Evolutionary conservation across 176 grass and related monocot genomes (phyloP).

Genomic region (Phoenix roebelenii): DNA sequence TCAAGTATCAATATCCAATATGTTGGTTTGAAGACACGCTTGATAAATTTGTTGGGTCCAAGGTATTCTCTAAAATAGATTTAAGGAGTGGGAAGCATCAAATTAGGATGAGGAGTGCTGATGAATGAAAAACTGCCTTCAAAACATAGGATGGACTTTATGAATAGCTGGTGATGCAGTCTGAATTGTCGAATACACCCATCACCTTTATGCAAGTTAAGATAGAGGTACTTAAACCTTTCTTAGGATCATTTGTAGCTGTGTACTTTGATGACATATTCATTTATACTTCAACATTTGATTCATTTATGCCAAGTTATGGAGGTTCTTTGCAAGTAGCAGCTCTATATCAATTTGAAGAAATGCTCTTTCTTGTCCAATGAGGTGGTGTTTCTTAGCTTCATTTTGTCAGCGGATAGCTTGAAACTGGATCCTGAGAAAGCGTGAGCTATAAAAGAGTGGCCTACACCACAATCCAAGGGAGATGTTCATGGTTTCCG

Average conservation of each 20-base stretch:
- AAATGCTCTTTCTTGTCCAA: too few species aligned
- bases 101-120: neutral
- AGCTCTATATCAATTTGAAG: too few species aligned
- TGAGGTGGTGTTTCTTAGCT: too few species aligned
- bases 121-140: neutral
- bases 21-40: neutral
- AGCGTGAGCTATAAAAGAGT: too few species aligned
- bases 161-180: neutral
- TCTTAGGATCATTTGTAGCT: neutral
- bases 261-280: neutral
- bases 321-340: neutral
- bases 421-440: too few species aligned
- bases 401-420: too few species aligned
- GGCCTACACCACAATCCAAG: too few species aligned
- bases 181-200: too few species aligned
- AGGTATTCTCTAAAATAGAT: neutral
- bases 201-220: too few species aligned
- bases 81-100: neutral
- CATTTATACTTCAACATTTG: neutral
- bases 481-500: neutral
- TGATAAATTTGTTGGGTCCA: neutral
- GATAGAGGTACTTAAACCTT: too few species aligned
- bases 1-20: neutral
- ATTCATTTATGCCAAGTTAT: neutral
- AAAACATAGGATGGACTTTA: neutral